A percentile compares a stretch with the other conserved stretches of the same genome.
Evolutionary conservation across 208 protist genomes (phyloP).

Genomic region (Leishmania gerbilli): DNA sequence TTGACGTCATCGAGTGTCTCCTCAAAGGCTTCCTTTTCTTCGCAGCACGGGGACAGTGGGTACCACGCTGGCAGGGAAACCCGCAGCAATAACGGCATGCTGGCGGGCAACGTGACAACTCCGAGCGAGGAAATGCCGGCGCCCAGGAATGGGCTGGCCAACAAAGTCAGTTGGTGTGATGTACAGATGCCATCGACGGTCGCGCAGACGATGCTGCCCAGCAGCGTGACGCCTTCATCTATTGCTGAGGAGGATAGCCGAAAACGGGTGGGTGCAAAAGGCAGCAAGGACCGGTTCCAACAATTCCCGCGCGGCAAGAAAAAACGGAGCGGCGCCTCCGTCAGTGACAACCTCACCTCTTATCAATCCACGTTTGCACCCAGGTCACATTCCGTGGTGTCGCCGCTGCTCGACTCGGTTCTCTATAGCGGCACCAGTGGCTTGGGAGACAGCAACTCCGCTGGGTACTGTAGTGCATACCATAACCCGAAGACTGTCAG

Average conservation of each 20-base stretch:
- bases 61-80: neutral
- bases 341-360: neutral
- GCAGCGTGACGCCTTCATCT: neutral
- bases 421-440: neutral
- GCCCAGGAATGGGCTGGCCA: neutral
- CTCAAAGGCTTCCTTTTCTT: neutral
- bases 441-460: neutral
- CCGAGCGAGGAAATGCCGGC: neutral
- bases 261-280: neutral
- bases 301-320: neutral
- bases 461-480: neutral
- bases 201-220: neutral
- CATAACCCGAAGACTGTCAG: neutral
- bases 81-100: neutral
- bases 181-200: slow-evolving; percentile 2
- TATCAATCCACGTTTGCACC: neutral
- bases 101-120: neutral
- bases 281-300: neutral
- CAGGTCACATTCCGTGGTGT: neutral
- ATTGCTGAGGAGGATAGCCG: neutral
- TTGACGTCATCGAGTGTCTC: slow-evolving; percentile 20
- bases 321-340: neutral
- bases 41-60: neutral
- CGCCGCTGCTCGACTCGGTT: neutral
- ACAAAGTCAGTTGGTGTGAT: slow-evolving; percentile 9